phyloP scores from a whole-genome alignment of 2,329 filamentous ascomycete genomes.

The Chaetomiaceae sp. region DNA sequence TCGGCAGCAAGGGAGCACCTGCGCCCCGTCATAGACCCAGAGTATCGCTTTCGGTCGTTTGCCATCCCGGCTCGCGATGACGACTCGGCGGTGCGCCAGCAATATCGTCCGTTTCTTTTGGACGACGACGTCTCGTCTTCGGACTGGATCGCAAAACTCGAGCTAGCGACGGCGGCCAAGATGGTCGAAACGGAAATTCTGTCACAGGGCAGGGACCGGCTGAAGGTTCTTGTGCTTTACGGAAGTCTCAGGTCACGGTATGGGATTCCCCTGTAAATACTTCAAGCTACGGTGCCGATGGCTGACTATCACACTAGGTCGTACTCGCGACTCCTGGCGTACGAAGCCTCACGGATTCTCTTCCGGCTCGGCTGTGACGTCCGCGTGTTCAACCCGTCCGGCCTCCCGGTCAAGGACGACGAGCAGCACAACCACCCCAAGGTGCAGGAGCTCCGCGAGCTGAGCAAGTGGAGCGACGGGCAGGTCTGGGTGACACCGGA shows the following conservation, averaged over 20 bases:
- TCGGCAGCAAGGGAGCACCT: background rate
- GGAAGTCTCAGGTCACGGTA: conserved; percentile 1
- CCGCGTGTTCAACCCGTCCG: background rate
- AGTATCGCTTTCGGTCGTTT: background rate
- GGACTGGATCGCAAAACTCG: background rate
- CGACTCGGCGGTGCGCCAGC: background rate
- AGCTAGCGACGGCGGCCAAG: background rate
- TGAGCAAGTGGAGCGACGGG: conserved; percentile 6
- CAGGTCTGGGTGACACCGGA: conserved; percentile 2
- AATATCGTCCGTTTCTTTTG: conserved; percentile 1
- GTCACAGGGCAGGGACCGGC: background rate
- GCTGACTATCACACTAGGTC: background rate
- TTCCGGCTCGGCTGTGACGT: conserved; percentile 7
- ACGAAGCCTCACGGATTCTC: conserved; percentile 1
- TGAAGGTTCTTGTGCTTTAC: background rate
- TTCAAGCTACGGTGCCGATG: too few species aligned
- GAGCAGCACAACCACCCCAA: conserved; percentile 4
- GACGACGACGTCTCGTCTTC: background rate
- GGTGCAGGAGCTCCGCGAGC: conserved; percentile 3
- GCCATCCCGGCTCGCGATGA: background rate
- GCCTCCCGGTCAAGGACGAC: conserved; percentile 4
- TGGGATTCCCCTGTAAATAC: background rate
- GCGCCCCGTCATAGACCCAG: background rate
- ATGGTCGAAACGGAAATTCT: background rate
- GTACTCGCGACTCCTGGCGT: conserved; percentile 1